Conservation (phyloP, 169 alveolate genomes). For the Eimeria brunetti region DNA sequence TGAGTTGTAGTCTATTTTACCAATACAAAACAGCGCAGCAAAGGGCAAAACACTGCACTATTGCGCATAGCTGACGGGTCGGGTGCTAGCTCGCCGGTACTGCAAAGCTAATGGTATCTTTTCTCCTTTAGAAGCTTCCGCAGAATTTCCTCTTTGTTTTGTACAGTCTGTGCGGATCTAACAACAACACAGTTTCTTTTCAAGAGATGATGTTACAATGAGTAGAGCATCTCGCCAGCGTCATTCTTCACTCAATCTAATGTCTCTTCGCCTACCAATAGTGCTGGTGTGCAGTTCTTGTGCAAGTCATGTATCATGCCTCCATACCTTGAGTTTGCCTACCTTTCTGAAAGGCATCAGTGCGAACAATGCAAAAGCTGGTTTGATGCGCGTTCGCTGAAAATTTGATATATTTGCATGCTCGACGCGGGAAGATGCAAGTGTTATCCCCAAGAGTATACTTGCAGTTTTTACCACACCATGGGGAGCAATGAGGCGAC, state of each 20-base stretch:
- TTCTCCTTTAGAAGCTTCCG: neutral
- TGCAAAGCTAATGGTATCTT: neutral
- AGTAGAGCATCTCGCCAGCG: neutral
- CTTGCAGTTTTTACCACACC: neutral
- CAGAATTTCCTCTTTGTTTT: neutral
- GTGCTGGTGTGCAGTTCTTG: neutral
- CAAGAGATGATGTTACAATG: neutral
- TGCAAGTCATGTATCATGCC: neutral
- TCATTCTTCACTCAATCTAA: too few species aligned
- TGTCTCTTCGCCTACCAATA: neutral
- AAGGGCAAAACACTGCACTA: neutral
- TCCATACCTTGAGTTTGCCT: neutral
- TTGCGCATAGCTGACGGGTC: neutral
- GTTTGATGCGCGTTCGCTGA: neutral
- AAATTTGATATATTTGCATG: neutral
- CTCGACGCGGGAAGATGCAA: neutral
- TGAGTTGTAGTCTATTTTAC: neutral
- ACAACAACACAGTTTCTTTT: neutral
- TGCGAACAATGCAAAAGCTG: neutral
- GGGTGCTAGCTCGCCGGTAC: neutral
- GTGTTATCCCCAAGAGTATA: neutral
- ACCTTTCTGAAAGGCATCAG: neutral
- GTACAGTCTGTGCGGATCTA: slow-evolving; percentile 9
- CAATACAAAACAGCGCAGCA: neutral
- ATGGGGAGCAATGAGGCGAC: neutral